Evolutionary conservation across 306 rosid species (phyloP).

Genomic region (Vigna nakashimae): DNA sequence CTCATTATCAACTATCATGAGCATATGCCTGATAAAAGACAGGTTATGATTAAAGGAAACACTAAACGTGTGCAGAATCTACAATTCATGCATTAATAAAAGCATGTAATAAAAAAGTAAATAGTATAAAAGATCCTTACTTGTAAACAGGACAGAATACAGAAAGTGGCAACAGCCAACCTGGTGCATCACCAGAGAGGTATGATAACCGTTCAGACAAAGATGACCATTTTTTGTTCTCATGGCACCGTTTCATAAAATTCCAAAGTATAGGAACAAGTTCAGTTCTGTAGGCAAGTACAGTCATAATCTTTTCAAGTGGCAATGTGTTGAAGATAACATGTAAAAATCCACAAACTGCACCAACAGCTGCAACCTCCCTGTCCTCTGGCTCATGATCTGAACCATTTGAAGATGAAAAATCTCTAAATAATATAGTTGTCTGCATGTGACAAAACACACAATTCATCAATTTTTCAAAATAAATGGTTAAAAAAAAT

Average conservation of each 20-base stretch:
- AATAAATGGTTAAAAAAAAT: constrained; percentile 9
- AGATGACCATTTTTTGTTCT: constrained; percentile 81
- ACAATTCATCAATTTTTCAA: constrained; percentile 39
- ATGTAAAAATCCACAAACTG: constrained; percentile 87
- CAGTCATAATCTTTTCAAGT: constrained; percentile 89
- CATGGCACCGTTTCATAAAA: constrained; percentile 91
- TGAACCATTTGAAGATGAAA: constrained; percentile 59
- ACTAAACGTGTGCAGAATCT: constrained; percentile 6
- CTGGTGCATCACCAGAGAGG: constrained; percentile 92
- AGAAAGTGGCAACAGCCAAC: constrained; percentile 94
- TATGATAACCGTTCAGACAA: constrained; percentile 75
- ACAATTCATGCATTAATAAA: constrained; percentile 28
- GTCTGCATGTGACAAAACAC: constrained; percentile 60
- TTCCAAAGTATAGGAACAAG: constrained; percentile 95
- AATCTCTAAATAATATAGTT: constrained; percentile 77
- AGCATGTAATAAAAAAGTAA: constrained; percentile 29
- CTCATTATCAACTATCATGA: constrained; percentile 90
- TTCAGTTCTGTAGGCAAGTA: constrained; percentile 92
- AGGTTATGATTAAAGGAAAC: neutral
- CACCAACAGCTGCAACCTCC: constrained; percentile 90
- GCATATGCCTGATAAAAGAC: constrained; percentile 83
- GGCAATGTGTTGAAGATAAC: constrained; percentile 85
- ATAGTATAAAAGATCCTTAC: constrained; percentile 54
- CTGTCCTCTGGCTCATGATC: constrained; percentile 65
- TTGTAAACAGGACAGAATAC: constrained; percentile 98